A percentile compares a stretch with the other conserved stretches of the same genome.
Evolutionary conservation across 371 early-diverging fungal species (phyloP).

Genomic region (Mortierella sp.): DNA sequence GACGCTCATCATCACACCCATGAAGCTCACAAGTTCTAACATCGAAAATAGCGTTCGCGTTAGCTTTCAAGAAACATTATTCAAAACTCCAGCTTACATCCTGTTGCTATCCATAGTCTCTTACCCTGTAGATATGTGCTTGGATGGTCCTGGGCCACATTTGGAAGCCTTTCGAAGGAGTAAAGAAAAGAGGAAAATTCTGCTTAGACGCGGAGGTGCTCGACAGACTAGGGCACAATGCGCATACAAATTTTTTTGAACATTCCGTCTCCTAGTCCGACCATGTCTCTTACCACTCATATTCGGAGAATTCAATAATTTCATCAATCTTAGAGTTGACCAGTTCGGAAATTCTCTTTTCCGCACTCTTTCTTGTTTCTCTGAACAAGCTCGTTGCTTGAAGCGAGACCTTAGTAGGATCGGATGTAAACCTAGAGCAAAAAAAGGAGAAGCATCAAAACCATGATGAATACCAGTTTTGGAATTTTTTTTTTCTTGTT

Average conservation of each 20-base stretch:
- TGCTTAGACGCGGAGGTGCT: not conserved
- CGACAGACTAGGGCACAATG: not conserved
- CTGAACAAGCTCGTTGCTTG: constrained; percentile 78
- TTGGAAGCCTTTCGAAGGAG: constrained; percentile 38
- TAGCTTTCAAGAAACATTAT: not conserved
- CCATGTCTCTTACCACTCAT: constrained; percentile 73
- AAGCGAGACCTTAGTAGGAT: constrained; percentile 69
- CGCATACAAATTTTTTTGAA: too few relatives aligned
- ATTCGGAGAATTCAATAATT: constrained; percentile 82
- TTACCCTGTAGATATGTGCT: constrained; percentile 74
- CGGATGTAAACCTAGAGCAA: constrained; percentile 59
- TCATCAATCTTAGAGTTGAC: constrained; percentile 86
- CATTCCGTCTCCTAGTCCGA: not conserved
- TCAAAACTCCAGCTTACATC: not conserved
- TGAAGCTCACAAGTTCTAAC: constrained; percentile 75
- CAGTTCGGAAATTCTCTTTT: constrained; percentile 83
- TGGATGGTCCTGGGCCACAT: constrained; percentile 50
- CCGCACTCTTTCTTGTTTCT: constrained; percentile 77
- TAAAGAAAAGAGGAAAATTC: not conserved
- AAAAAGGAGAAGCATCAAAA: not conserved
- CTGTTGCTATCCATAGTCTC: not conserved
- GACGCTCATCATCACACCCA: constrained; percentile 76
- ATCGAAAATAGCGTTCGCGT: not conserved
- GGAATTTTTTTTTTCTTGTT: not conserved
- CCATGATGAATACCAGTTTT: not conserved